Base-by-base conservation (phyloP, 768 basidiomycete species). In the Neoboletus brunneissimus region DNA sequence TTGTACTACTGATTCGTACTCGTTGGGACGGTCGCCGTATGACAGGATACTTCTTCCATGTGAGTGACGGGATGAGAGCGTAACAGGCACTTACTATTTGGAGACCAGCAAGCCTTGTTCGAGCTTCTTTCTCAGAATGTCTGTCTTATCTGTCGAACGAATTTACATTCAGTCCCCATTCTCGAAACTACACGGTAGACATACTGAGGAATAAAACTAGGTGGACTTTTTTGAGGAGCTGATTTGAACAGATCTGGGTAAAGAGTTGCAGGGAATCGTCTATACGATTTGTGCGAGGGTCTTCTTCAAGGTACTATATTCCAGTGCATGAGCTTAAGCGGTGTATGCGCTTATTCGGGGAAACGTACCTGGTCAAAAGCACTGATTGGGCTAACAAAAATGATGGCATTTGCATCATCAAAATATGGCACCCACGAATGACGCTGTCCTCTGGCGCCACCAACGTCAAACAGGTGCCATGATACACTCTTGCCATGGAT, bases 231-330 rank as follows among this genome's bases (percentile, higher is more conserved):
- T 90, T 91, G 49, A 94, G 75, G 49, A 93, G 79, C 34, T 81
- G 79, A 67, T 92, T 93, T 34, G 88, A 86, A 66, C 90, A 92
- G 12, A 93, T 90, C 64, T 90, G 81, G 5, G 89, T 91, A 70
- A 91, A 94, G 23, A 93, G 76, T 72, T 91, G 91, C n/a, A 94
- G 73, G 1, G 91, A 92, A 68, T 94, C 91, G 59, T 93, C 89
- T 32, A 94, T 90, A 48, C 91, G 78, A 63, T 94, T 94, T 40
- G 87, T 88, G 55, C 87, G 81, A 29, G 88, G 87, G 65, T 94
- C 91, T 75, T 94, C 91, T 67, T 92, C 88, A 23, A 94, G 78
- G 69, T 91, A 92, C 89, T 93, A 62, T 22, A 20, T 46, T 32
- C 47, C 50, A 13, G 25, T 48, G 16, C 12, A 50, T 35, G 7